Base-by-base conservation (phyloP, 176 grass and related monocot species). In the Leersia perrieri region DNA sequence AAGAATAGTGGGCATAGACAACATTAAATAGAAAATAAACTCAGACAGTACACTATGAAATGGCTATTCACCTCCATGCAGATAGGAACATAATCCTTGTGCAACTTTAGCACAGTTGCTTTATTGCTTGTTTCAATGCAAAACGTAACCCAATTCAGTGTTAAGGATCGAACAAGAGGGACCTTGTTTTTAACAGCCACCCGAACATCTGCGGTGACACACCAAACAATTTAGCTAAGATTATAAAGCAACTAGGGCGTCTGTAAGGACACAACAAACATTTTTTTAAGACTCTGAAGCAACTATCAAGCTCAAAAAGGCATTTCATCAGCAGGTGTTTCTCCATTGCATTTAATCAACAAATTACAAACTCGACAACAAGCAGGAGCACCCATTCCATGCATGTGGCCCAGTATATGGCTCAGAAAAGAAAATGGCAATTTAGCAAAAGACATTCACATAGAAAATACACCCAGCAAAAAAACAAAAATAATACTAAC, bases 111-210 rank as follows among this genome's bases (percentile, higher is more conserved):
- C 34, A 95, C 87, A 72, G 87, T 88, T 66, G 89, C 68, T 73
- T 99, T 99, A 87, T 95, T 95, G 67, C 93, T 99, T 72, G 93
- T 99, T 82, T 99, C 96, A 72, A 95, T 93, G 80, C 92, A 99
- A 88, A 88, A 93, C 38, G 90, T 60, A 72, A 99, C 86, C 96
- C 96, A 99, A 33, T 89, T 93, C 64, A 99, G 32, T 2, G 96
- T 95, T 77, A 88, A 81, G 33, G 96, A 99, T 33, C 96, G 93
- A 74, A 95, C 90, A 84, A 95, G 92, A 20, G 96, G 96, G 60
- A 99, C 96, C 61, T 99, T 99, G 73, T 99, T 99, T 87, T 95
- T 99, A 10, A 99, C 93, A 84, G 96, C 93, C 33, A 91, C 81
- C 9, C 89, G 83, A 70, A 99, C 82, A 91, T 99, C 96, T 99